phyloP scores from a whole-genome alignment of 805 yeast genomes.

The Torulaspora gathmanii region DNA sequence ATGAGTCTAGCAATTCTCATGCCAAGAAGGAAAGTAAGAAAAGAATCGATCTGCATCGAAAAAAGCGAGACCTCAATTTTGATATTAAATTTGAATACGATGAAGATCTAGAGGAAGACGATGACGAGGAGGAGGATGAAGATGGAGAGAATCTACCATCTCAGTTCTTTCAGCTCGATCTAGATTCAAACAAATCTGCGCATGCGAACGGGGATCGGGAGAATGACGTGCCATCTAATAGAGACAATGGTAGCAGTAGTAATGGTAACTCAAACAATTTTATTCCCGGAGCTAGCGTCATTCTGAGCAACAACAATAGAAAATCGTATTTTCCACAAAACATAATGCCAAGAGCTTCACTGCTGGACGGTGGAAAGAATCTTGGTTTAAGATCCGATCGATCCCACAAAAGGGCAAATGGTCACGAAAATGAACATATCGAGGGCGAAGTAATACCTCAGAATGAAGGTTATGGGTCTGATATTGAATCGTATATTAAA shows the following conservation, averaged over 20 bases:
- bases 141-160: slow-evolving; percentile 21
- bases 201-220: slow-evolving; percentile 6
- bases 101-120: slow-evolving; percentile 32
- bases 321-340: slow-evolving; percentile 22
- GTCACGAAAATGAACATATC: slow-evolving; percentile 9
- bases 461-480: slow-evolving; percentile 22
- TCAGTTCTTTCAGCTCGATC: slow-evolving; percentile 25
- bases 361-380: slow-evolving; percentile 15
- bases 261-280: background rate
- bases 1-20: slow-evolving; percentile 8
- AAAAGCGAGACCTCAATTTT: slow-evolving; percentile 16
- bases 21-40: slow-evolving; percentile 6
- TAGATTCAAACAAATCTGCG: slow-evolving; percentile 5
- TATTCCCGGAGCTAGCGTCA: background rate
- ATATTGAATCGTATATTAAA: slow-evolving; percentile 33
- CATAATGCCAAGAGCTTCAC: slow-evolving; percentile 16
- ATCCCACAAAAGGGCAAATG: slow-evolving; percentile 3
- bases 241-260: slow-evolving; percentile 9
- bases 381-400: slow-evolving; percentile 14
- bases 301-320: slow-evolving; percentile 4
- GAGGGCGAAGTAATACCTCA: slow-evolving; percentile 3
- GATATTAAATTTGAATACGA: slow-evolving; percentile 33
- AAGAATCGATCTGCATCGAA: slow-evolving; percentile 4
- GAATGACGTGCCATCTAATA: slow-evolving; percentile 4
- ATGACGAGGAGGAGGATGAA: slow-evolving; percentile 34